Evolutionary conservation across 345 rosid species (phyloP).

Genomic region (Aquilaria sinensis): DNA sequence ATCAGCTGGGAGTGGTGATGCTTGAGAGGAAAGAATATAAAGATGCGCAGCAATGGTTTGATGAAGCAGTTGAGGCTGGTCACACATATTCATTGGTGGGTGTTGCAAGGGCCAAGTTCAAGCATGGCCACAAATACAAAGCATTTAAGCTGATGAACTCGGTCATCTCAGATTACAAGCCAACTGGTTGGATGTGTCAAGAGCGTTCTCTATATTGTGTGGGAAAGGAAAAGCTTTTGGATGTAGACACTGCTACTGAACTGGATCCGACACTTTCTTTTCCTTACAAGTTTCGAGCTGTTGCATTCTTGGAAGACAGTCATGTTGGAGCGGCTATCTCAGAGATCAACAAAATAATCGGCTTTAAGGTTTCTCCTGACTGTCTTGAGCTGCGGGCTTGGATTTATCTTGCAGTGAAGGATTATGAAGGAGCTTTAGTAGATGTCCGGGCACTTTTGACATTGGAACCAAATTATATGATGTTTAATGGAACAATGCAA

Average conservation of each 20-base stretch:
- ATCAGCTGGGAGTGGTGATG: conserved; percentile 86
- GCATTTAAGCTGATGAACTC: conserved; percentile 81
- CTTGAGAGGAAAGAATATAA: conserved; percentile 82
- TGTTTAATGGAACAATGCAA: conserved; percentile 62
- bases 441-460: conserved; percentile 84
- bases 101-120: conserved; percentile 81
- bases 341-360: conserved; percentile 70
- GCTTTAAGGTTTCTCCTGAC: conserved; percentile 76
- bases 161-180: conserved; percentile 45
- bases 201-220: conserved; percentile 78
- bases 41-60: conserved; percentile 83
- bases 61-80: conserved; percentile 61
- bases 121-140: conserved; percentile 80
- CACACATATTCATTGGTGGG: conserved; percentile 71
- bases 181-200: conserved; percentile 92
- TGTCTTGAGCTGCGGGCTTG: conserved; percentile 90
- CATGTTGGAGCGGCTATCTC: conserved; percentile 63
- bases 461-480: conserved; percentile 70
- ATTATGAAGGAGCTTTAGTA: conserved; percentile 73
- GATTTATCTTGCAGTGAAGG: conserved; percentile 69
- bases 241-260: conserved; percentile 61
- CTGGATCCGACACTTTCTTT: conserved; percentile 85
- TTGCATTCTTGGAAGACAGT: conserved; percentile 60
- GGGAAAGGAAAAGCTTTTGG: conserved; percentile 68
- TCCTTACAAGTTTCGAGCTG: conserved; percentile 84